Base-by-base conservation (phyloP, 768 basidiomycete species). In the Hericium erinaceus region DNA sequence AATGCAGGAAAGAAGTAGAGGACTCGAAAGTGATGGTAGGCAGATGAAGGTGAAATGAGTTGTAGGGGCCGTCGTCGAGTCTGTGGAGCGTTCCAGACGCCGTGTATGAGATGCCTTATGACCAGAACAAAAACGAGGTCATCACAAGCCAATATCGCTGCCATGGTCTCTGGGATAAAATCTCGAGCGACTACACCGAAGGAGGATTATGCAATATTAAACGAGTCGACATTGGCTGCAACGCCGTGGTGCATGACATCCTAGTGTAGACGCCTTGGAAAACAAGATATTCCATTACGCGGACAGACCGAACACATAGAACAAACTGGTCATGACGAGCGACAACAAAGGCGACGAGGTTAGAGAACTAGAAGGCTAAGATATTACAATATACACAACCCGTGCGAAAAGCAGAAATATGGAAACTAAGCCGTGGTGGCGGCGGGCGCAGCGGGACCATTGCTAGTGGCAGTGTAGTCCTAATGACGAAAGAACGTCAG, bases 381-480 rank as follows among this genome's bases (percentile, higher is more conserved):
- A 38, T 33, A 44, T 3, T 48, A 60, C 57, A 56, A 44, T 58
- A 56, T 60, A 65, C 61, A 62, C 50, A 55, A 64, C 41, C 37
- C 7, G 55, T 38, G 3, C 37, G 33, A 40, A 11, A n/a, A 33
- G 33, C 9, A 39, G 54, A 58, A 38, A 61, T 12, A 48, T 49
- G 26, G 57, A 49, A 44, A 55, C 40, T 53, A 58, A 56, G 66
- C 64, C 39, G 58, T 59, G 11, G 64, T 58, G 51, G 61, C 61
- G 9, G 65, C 40, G 16, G 57, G 68, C 2, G 75, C 70, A 52
- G 81, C 73, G 16, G 84, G 78, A 2, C 65, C 38, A 16, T 76
- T 84, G 65, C 72, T 79, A 12, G 83, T 79, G 13, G 83, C 76
- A 39, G 85, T 87, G 64, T 88, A 88, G 66, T 88, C 85, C 86